These are phyloP conservation scores for Mycena pura DNA, from an alignment of 768 basidiomycete species.

Conservation along the genomic window DNA sequence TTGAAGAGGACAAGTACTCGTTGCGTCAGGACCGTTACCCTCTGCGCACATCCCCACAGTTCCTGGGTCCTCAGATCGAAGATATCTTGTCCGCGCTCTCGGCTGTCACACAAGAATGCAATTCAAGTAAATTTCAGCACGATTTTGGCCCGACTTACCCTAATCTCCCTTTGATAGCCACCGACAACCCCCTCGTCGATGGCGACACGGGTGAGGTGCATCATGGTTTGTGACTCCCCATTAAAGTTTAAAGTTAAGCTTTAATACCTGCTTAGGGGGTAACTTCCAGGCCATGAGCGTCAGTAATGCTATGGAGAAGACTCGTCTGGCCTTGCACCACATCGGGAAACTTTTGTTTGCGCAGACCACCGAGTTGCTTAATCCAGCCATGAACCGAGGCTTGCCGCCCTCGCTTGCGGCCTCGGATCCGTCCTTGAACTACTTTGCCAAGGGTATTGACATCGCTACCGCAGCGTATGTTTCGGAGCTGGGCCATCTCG, in stretches of 20 bases:
- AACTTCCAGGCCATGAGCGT: conserved; percentile 90
- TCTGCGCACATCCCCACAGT: conserved; percentile 75
- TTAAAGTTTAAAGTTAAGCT: background rate
- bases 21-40: conserved; percentile 80
- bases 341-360: conserved; percentile 76
- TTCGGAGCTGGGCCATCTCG: conserved; percentile 78
- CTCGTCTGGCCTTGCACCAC: conserved; percentile 72
- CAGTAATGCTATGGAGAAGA: conserved; percentile 86
- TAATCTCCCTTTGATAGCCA: conserved; percentile 55
- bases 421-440: conserved; percentile 78
- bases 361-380: conserved; percentile 76
- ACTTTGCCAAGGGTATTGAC: conserved; percentile 80
- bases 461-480: conserved; percentile 85
- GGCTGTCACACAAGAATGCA: conserved; percentile 73
- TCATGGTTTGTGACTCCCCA: conserved; percentile 65
- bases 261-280: conserved; percentile 50
- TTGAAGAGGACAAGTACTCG: conserved; percentile 70
- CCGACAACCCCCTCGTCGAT: conserved; percentile 84
- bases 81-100: conserved; percentile 69
- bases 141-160: background rate
- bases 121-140: conserved; percentile 64
- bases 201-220: conserved; percentile 68
- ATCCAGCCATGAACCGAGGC: conserved; percentile 82
- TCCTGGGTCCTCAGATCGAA: conserved; percentile 80
- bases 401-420: conserved; percentile 78